phyloP scores from a whole-genome alignment of 2,329 filamentous ascomycete genomes.

The Penicillium sp. region DNA sequence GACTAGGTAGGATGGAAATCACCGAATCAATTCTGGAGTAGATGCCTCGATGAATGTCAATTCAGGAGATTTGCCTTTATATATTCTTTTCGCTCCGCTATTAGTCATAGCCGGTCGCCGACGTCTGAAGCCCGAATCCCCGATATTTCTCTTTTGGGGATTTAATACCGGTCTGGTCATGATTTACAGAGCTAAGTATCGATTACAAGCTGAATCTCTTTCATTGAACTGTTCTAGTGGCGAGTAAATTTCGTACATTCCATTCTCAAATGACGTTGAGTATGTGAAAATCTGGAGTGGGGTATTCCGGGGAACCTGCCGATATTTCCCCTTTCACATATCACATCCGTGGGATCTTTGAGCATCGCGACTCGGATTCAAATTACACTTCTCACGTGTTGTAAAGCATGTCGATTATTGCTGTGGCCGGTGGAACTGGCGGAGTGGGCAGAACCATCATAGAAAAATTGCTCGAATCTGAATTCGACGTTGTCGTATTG shows the following conservation, averaged over 20 bases:
- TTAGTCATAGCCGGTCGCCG: slow-evolving; percentile 28
- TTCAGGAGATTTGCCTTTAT: slow-evolving; percentile 17
- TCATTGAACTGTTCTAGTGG: background rate
- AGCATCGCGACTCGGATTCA: too few relatives aligned
- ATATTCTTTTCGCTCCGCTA: slow-evolving; percentile 12
- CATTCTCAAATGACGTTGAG: too few relatives aligned
- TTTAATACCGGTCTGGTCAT: background rate
- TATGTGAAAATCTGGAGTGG: background rate
- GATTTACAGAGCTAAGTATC: background rate
- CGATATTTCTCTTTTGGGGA: slow-evolving; percentile 9
- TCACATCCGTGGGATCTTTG: too few relatives aligned
- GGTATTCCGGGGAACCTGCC: background rate
- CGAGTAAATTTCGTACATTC: too few relatives aligned
- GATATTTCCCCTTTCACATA: too few relatives aligned
- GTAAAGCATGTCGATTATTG: slow-evolving; percentile 42
- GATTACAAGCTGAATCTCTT: background rate
- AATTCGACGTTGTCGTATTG: slow-evolving; percentile 44
- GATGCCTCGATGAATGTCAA: background rate
- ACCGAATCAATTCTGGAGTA: background rate
- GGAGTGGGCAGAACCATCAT: slow-evolving; percentile 49
- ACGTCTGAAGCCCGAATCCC: slow-evolving; percentile 28
- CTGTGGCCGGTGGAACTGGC: slow-evolving; percentile 50
- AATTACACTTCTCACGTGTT: background rate
- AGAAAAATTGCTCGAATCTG: slow-evolving; percentile 39
- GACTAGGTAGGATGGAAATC: background rate